Evolutionary conservation across 2,329 filamentous ascomycete species (phyloP), one percentile per base, ranked within the genome.

Genomic region (Mycosphaerella arachidis): DNA sequence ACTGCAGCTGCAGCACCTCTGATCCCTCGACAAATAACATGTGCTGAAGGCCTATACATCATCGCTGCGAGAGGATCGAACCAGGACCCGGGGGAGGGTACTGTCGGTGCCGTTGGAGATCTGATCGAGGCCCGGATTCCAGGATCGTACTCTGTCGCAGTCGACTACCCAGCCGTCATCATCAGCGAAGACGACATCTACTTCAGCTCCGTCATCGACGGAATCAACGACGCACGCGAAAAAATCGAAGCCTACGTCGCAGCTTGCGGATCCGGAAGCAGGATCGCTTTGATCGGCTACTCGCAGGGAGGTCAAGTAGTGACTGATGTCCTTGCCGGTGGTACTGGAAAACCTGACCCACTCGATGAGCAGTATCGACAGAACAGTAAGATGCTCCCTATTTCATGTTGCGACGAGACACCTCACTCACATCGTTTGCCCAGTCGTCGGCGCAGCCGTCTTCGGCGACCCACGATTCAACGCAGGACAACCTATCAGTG

Each of bases 251-350:
- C 53, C 5, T 76, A 75, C 57, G 68, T 68, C 2, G 57, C 63
- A 4, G 65, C 67, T 18, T 71, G 68, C 51, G 73, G 72, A 24
- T 35, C 53, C 20, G 64, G 65, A 6, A 62, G 62, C 40, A 69
- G 71, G 60, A 72, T 76, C 53, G 74, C 72, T n/a, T 60, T 76
- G 20, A 61, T 75, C 57, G 74, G 74, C 2, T 75, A 75, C 62
- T 71, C 68, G 4, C 72, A 74, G 59, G 71, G 69, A 52, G 66
- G 60, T 10, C 60, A 68, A n/a, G 66, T 68, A 2, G 53, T 64
- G 56, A 64, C 58, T 10, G 60, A 60, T 56, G 51, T 53, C 0
- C 53, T 67, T 27, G 59, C 61, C 4, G 63, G 64, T 4, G 60
- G 60, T 10, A 52, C 60, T 33, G 61, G 64, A 30, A 68, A 67